Evolutionary conservation across 129 eudicot genomes (phyloP).

Genomic region (Flaveria brownii): DNA sequence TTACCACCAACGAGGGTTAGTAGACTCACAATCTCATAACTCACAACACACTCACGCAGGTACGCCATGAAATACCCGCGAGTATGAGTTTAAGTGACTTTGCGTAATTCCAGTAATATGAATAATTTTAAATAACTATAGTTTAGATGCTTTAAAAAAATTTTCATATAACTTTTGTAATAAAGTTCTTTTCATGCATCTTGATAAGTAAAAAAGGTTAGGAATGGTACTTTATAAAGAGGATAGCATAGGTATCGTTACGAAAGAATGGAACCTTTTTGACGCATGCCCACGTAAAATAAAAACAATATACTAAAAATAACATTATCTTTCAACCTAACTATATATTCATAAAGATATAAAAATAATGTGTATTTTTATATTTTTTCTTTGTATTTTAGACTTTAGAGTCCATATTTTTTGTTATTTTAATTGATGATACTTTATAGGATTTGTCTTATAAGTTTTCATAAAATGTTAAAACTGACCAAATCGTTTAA

Average conservation of each 20-base stretch:
- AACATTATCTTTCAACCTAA: constrained; percentile 13
- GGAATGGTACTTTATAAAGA: neutral
- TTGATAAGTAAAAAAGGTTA: constrained; percentile 8
- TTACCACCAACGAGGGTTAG: too few relatives aligned
- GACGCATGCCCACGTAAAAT: constrained; percentile 44
- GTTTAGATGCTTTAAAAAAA: neutral
- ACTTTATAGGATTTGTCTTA: neutral
- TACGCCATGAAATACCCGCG: too few relatives aligned
- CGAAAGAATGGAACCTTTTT: constrained; percentile 40
- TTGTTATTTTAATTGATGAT: neutral
- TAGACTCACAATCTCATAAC: too few relatives aligned
- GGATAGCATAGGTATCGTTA: constrained; percentile 31
- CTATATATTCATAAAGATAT: neutral
- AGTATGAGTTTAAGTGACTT: neutral
- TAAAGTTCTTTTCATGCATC: neutral
- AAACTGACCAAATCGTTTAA: neutral
- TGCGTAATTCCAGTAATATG: neutral
- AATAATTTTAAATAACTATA: neutral
- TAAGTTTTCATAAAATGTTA: neutral
- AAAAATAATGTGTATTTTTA: neutral
- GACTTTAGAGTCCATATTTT: neutral
- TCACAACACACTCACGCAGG: too few relatives aligned
- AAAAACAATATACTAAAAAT: neutral
- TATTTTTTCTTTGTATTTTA: too few relatives aligned
- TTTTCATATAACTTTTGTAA: neutral